Percentiles rank a stretch among this genome's conserved stretches.
phyloP scores from a whole-genome alignment of 2,329 filamentous ascomycete species.

The Fusarium sororula region DNA sequence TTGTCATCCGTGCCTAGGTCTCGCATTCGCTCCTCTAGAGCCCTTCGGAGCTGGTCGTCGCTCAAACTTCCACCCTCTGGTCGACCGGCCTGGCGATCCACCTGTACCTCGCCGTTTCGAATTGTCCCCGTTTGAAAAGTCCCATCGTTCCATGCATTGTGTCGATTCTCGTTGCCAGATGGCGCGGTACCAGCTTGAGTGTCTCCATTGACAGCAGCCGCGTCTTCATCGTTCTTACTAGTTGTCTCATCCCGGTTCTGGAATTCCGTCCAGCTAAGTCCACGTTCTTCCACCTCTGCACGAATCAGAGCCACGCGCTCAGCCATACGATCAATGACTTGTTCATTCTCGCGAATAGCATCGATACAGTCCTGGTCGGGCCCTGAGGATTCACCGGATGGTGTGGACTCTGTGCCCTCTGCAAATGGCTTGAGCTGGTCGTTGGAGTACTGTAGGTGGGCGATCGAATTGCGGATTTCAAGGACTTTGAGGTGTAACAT shows the following conservation, averaged over 20 bases:
- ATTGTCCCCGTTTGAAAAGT: conserved; percentile 70
- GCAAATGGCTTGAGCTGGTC: conserved; percentile 76
- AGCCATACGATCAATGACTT: conserved; percentile 73
- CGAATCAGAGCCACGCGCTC: conserved; percentile 71
- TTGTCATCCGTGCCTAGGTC: conserved; percentile 54
- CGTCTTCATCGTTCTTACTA: conserved; percentile 43
- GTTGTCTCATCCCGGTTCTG: conserved; percentile 56
- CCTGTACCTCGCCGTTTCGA: conserved; percentile 58
- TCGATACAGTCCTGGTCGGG: conserved; percentile 77
- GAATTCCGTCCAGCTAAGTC: conserved; percentile 66
- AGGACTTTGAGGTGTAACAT: conserved; percentile 78
- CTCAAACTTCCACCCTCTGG: conserved; percentile 58
- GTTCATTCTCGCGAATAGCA: conserved; percentile 76
- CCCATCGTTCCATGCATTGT: conserved; percentile 67
- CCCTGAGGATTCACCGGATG: conserved; percentile 25
- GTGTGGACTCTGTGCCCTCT: conserved; percentile 54
- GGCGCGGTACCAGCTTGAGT: background rate
- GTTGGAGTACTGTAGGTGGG: conserved; percentile 79
- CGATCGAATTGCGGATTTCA: conserved; percentile 78
- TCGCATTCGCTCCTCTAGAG: conserved; percentile 64
- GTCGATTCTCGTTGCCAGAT: conserved; percentile 25
- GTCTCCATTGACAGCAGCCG: conserved; percentile 31
- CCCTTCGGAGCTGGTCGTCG: conserved; percentile 67
- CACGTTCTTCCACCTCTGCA: conserved; percentile 69
- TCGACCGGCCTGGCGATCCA: conserved; percentile 48